Evolutionary conservation across 176 grass and related monocot species (phyloP).

Genomic region (Ensete glaucum): DNA sequence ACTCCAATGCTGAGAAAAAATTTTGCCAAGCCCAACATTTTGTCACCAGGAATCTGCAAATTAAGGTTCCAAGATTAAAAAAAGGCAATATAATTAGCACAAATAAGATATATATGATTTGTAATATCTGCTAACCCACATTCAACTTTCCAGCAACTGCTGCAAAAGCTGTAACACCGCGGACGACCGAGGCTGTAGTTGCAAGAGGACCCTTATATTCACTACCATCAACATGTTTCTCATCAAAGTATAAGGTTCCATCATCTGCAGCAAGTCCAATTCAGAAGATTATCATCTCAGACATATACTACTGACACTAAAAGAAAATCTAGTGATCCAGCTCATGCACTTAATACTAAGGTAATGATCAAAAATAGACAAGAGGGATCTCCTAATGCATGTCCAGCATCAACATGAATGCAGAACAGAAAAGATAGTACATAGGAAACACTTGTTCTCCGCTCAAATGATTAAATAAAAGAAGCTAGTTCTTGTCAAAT

Average conservation of each 20-base stretch:
- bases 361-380: too few relatives aligned
- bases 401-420: not conserved
- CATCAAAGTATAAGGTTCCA: constrained; percentile 85
- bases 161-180: constrained; percentile 59
- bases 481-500: too few relatives aligned
- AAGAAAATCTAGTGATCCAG: too few relatives aligned
- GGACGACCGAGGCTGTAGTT: constrained; percentile 83
- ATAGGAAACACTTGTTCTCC: not conserved
- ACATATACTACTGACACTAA: too few relatives aligned
- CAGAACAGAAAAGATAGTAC: not conserved
- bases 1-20: constrained; percentile 88
- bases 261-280: constrained; percentile 47
- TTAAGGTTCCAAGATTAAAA: constrained; percentile 16
- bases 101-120: constrained; percentile 1
- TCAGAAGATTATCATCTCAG: not conserved
- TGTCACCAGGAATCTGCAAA: constrained; percentile 69
- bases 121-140: constrained; percentile 30
- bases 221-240: constrained; percentile 70
- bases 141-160: constrained; percentile 58
- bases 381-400: too few relatives aligned
- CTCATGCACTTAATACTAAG: too few relatives aligned
- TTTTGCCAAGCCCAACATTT: constrained; percentile 74
- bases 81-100: not conserved
- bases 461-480: too few relatives aligned
- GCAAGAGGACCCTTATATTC: constrained; percentile 81